Conservation (phyloP, 148 eudicot genomes). For the Diospyros lotus region DNA sequence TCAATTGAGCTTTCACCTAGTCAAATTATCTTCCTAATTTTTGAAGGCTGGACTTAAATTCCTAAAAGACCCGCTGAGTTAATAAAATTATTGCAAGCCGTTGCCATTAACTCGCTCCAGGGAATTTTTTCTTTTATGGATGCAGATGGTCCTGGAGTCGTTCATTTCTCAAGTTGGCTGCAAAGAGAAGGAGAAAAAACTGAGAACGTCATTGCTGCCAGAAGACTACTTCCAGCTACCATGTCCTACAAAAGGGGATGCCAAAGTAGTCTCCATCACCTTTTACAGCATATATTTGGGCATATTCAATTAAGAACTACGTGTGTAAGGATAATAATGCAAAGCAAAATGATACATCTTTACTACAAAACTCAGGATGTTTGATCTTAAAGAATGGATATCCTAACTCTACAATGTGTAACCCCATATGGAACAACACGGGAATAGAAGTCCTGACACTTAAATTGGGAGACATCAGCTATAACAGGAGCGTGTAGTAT, state of each 20-base stretch:
- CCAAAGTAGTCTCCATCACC: background rate
- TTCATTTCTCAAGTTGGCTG: background rate
- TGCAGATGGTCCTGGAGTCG: background rate
- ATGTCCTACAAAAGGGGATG: background rate
- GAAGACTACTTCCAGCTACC: background rate
- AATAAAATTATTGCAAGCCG: background rate
- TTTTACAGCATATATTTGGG: too few species aligned
- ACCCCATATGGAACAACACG: background rate
- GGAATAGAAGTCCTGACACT: background rate
- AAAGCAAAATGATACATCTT: too few species aligned
- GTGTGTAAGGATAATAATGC: too few species aligned
- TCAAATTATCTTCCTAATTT: background rate
- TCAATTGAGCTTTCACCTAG: too few species aligned
- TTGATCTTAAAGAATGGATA: background rate
- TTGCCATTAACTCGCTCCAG: background rate
- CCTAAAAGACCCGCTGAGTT: background rate
- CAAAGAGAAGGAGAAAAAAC: background rate
- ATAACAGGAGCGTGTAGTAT: slow-evolving; percentile 2
- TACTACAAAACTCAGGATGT: too few species aligned
- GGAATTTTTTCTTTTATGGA: background rate
- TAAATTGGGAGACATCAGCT: slow-evolving; percentile 1
- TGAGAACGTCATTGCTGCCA: background rate
- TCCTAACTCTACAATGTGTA: background rate
- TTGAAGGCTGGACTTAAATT: background rate
- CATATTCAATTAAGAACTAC: too few species aligned